Base-by-base conservation (phyloP, 2,329 filamentous ascomycete species). In the Phoma sp. region DNA sequence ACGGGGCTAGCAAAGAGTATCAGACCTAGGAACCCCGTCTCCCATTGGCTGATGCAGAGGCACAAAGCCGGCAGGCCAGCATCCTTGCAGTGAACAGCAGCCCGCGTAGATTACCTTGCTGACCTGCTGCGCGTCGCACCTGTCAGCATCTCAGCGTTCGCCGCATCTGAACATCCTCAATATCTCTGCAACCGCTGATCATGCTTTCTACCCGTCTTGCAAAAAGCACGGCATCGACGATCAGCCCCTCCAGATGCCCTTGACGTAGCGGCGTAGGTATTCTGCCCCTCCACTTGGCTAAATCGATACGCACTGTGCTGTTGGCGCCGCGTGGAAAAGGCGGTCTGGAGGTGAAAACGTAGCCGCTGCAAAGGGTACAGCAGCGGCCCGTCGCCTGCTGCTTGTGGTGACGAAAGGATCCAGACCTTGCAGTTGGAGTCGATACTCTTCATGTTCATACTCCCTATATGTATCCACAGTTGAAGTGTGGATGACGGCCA, bases 291-390 rank as follows among this genome's bases (percentile, higher is more conserved):
- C 59, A 63, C 60, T 61, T 24, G 59, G 58, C 57, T 56, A 37
- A 61, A 69, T 72, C 68, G 67, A 71, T 69, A 68, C 58, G 62
- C 61, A 57, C 48, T 59, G 60, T 57, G 53, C 62, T 45, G 53
- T 51, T 62, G 64, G 60, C 61, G 58, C 62, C 52, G 52, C 52
- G 56, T 60, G 55, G 43, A 72, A 74, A 72, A 67, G 66, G 70
- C 71, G 71, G 71, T 74, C 70, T 68, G 61, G 60, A 52, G 50
- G 59, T 66, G 66, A 61, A 69, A 62, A 67, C 66, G 65, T 52
- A 67, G 58, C 63, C 66, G 62, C 66, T 63, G 56, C 59, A 51
- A 56, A 63, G 60, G 45, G 53, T 57, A 64, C 27, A 9, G 27
- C 62, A 62, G 57, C 61, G 55, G 63, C 63, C 58, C 58, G 54